phyloP scores from a whole-genome alignment of 768 basidiomycete species.

The Naganishia vishniacii region DNA sequence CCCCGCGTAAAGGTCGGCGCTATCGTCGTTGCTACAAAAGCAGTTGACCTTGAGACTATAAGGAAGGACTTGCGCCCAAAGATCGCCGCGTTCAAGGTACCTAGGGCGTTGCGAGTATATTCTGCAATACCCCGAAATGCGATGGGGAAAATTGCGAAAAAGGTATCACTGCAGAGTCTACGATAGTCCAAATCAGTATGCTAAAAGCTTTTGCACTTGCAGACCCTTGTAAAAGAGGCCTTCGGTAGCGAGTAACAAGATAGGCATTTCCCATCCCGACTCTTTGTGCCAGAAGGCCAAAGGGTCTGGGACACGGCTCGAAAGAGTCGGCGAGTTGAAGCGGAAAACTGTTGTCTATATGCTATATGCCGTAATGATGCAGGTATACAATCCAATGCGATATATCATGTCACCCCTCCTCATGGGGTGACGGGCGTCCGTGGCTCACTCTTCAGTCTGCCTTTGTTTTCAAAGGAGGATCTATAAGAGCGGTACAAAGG shows the following conservation, averaged over 20 bases:
- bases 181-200: too few species aligned
- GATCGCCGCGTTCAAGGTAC: conserved; percentile 32
- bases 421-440: conserved; percentile 21
- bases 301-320: too few species aligned
- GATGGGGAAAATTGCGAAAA: conserved; percentile 34
- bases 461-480: conserved; percentile 22
- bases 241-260: not conserved
- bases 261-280: too few species aligned
- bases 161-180: conserved; percentile 15
- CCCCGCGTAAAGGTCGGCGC: conserved; percentile 9
- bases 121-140: conserved; percentile 34
- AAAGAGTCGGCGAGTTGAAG: too few species aligned
- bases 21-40: conserved; percentile 27
- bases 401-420: not conserved
- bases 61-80: conserved; percentile 27
- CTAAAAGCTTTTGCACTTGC: too few species aligned
- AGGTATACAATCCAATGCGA: conserved; percentile 7
- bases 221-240: not conserved
- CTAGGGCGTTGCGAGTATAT: conserved; percentile 29
- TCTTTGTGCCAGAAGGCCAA: too few species aligned
- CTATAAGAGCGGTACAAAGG: conserved; percentile 8
- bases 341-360: not conserved
- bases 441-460: conserved; percentile 15
- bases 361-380: not conserved
- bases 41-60: conserved; percentile 22